These are phyloP conservation scores for Ophiognomonia clavigignenti-juglandacearum DNA, from an alignment of 2,329 filamentous ascomycete species.

Conservation along the genomic window DNA sequence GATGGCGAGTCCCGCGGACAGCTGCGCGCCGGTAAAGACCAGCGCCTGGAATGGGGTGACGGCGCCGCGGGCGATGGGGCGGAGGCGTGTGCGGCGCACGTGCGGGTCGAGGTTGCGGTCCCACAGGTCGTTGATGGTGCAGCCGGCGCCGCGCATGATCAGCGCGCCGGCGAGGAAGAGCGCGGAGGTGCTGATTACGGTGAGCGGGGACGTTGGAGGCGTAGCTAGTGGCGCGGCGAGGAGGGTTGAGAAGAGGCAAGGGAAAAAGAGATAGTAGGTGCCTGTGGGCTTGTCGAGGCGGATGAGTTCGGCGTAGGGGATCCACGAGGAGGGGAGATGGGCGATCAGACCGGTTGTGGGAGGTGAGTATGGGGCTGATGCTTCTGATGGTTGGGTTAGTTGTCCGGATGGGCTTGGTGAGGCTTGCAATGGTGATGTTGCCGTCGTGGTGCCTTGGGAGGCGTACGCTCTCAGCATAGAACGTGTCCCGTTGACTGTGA, in stretches of 20 bases:
- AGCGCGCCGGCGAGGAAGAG: constrained; percentile 74
- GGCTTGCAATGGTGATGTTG: not conserved
- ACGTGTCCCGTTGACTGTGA: not conserved
- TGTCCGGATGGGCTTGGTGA: not conserved
- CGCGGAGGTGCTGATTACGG: constrained; percentile 58
- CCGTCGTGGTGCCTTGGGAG: not conserved
- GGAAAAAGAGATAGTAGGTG: constrained; percentile 81
- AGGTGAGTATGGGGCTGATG: constrained; percentile 48
- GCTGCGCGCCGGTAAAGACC: constrained; percentile 68
- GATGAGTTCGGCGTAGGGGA: constrained; percentile 78
- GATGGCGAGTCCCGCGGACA: constrained; percentile 67
- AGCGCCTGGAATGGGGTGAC: constrained; percentile 68
- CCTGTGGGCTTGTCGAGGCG: constrained; percentile 78
- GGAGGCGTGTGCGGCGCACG: constrained; percentile 68
- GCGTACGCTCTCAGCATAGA: not conserved
- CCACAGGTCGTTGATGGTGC: constrained; percentile 88
- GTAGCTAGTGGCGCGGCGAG: constrained; percentile 67
- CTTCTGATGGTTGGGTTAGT: constrained; percentile 7
- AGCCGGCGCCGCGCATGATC: constrained; percentile 83
- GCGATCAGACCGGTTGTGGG: constrained; percentile 69
- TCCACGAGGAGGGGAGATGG: constrained; percentile 60
- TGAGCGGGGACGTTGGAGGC: constrained; percentile 54
- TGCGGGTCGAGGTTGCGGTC: constrained; percentile 82
- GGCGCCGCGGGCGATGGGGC: constrained; percentile 77
- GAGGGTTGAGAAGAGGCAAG: constrained; percentile 78